These are phyloP conservation scores for Penicillium ochrochloron DNA, from an alignment of 495 filamentous ascomycete genomes.

Conservation along the genomic window DNA sequence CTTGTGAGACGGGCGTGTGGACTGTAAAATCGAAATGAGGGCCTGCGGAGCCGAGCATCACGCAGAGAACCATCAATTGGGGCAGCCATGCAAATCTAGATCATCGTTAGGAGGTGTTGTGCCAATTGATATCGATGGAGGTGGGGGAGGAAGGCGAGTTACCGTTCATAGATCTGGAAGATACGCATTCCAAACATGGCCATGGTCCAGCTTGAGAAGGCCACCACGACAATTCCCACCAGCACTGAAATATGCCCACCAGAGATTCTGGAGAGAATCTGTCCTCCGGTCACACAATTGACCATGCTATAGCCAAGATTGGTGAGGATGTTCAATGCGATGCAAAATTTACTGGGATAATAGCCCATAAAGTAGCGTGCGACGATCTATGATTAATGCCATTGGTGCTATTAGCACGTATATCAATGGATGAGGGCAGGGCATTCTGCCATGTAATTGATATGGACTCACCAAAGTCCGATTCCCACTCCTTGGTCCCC, in stretches of 20 bases:
- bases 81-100: slow-evolving; percentile 70
- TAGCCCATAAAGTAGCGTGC: slow-evolving; percentile 78
- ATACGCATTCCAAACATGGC: slow-evolving; percentile 75
- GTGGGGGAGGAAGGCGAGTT: not conserved
- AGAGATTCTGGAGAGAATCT: slow-evolving; percentile 62
- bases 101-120: not conserved
- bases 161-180: slow-evolving; percentile 72
- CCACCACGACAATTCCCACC: slow-evolving; percentile 71
- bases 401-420: slow-evolving; percentile 12
- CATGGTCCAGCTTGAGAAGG: slow-evolving; percentile 64
- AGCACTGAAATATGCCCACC: slow-evolving; percentile 63
- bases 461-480: slow-evolving; percentile 63
- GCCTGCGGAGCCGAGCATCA: slow-evolving; percentile 70
- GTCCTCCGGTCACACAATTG: slow-evolving; percentile 57
- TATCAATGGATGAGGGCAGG: not conserved
- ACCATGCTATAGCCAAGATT: slow-evolving; percentile 73
- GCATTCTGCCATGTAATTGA: not conserved
- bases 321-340: slow-evolving; percentile 69
- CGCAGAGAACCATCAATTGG: slow-evolving; percentile 65
- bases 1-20: slow-evolving; percentile 39
- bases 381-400: slow-evolving; percentile 57
- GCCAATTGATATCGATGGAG: not conserved
- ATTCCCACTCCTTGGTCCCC: slow-evolving; percentile 72
- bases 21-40: slow-evolving; percentile 64
- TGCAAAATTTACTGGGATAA: slow-evolving; percentile 72